A percentile compares a stretch with the other conserved stretches of the same genome.
phyloP scores from a whole-genome alignment of 352 stramenopile genomes.

The Pythium biforme region DNA sequence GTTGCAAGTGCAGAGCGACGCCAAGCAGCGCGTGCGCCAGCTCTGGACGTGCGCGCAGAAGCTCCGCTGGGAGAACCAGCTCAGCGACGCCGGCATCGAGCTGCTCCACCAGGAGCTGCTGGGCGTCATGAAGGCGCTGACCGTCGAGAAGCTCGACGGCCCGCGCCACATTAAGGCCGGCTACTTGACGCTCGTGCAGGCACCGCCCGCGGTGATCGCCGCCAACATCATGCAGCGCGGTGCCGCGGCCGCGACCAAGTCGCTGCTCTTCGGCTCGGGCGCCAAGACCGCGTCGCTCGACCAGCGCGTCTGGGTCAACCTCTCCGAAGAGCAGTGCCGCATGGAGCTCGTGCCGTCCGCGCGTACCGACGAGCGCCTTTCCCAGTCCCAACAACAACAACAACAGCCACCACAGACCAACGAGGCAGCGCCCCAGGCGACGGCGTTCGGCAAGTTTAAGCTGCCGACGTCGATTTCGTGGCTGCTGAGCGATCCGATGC shows the following conservation, averaged over 20 bases:
- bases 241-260: conserved; percentile 13
- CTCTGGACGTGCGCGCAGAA: conserved; percentile 63
- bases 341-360: conserved; percentile 46
- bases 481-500: conserved; percentile 50
- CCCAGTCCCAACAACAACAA: background rate
- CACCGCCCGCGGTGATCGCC: conserved; percentile 23
- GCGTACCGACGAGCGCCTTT: conserved; percentile 13
- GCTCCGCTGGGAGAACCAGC: conserved; percentile 42
- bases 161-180: conserved; percentile 43
- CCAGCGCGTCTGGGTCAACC: conserved; percentile 48
- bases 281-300: conserved; percentile 7
- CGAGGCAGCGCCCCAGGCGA: background rate
- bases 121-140: conserved; percentile 43
- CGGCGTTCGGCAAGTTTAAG: conserved; percentile 34
- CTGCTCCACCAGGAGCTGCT: conserved; percentile 38
- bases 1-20: conserved; percentile 59
- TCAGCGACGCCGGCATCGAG: conserved; percentile 37
- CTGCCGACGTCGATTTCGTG: conserved; percentile 53
- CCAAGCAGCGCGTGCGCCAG: conserved; percentile 52
- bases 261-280: conserved; percentile 15
- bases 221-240: conserved; percentile 16
- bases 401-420: background rate
- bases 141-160: conserved; percentile 60
- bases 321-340: conserved; percentile 61
- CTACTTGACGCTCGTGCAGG: conserved; percentile 50